Evolutionary conservation across 148 eudicot genomes (phyloP).

Genomic region (Diospyros lotus): DNA sequence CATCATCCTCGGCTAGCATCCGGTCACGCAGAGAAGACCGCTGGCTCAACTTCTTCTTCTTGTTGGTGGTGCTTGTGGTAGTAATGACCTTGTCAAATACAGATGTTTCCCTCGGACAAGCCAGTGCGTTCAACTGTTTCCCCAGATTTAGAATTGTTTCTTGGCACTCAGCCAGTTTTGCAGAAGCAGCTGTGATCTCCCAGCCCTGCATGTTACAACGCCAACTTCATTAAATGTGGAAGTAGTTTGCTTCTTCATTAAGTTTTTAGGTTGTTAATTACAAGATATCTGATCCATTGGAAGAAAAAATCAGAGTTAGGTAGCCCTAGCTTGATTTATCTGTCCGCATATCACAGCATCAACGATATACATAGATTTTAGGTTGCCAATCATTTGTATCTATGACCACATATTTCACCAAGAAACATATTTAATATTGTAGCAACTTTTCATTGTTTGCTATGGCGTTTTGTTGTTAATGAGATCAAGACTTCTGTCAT

Average conservation of each 20-base stretch:
- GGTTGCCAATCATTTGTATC: too few species aligned
- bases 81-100: conserved; percentile 29
- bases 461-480: too few species aligned
- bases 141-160: conserved; percentile 44
- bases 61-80: conserved; percentile 9
- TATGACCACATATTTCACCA: too few species aligned
- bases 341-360: too few species aligned
- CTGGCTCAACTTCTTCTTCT: conserved; percentile 25
- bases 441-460: too few species aligned
- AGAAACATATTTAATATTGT: too few species aligned
- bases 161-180: conserved; percentile 47
- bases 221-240: neutral
- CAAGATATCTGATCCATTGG: too few species aligned
- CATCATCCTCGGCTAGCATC: conserved; percentile 44
- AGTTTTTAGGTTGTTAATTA: neutral
- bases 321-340: too few species aligned
- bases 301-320: too few species aligned
- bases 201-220: conserved; percentile 36
- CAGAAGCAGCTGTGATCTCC: conserved; percentile 51
- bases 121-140: conserved; percentile 48
- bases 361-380: too few species aligned
- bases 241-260: neutral
- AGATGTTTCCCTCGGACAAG: conserved; percentile 28
- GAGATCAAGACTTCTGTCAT: too few species aligned
- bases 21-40: conserved; percentile 60